A percentile compares a stretch with the other conserved stretches of the same genome.
Evolutionary conservation across 768 basidiomycete genomes (phyloP).

Genomic region (Inosperma sp.): DNA sequence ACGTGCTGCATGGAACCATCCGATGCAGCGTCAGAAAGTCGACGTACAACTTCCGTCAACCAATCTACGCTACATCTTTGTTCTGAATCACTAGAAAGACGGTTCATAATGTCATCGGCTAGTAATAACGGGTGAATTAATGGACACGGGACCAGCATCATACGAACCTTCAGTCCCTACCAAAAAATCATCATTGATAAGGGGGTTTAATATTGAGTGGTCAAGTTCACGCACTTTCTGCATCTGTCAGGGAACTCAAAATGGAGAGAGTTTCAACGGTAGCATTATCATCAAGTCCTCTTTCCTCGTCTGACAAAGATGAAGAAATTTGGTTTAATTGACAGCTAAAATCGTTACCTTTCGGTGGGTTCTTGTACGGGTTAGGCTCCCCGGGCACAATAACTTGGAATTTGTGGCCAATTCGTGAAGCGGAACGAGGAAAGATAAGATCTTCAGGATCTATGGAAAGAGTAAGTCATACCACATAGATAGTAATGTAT

Average conservation of each 20-base stretch:
- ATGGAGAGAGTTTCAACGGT: slow-evolving; percentile 71
- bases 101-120: slow-evolving; percentile 67
- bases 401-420: slow-evolving; percentile 84
- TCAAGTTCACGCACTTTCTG: slow-evolving; percentile 71
- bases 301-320: slow-evolving; percentile 46
- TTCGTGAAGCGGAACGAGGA: slow-evolving; percentile 84
- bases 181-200: slow-evolving; percentile 19
- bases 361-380: slow-evolving; percentile 35
- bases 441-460: slow-evolving; percentile 97
- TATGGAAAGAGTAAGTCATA: slow-evolving; percentile 30
- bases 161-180: slow-evolving; percentile 57
- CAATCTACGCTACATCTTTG: slow-evolving; percentile 69
- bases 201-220: too few species aligned
- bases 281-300: slow-evolving; percentile 50
- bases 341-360: slow-evolving; percentile 23
- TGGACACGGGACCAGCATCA: not conserved
- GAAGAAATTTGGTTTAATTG: not conserved
- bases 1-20: slow-evolving; percentile 34
- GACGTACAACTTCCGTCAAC: slow-evolving; percentile 70
- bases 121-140: slow-evolving; percentile 12
- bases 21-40: slow-evolving; percentile 64
- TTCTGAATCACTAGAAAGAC: slow-evolving; percentile 49
- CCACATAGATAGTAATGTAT: not conserved
- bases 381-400: slow-evolving; percentile 42
- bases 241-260: slow-evolving; percentile 57